phyloP scores from a whole-genome alignment of 139 green algal species.

The Picochlorum costavermella region DNA sequence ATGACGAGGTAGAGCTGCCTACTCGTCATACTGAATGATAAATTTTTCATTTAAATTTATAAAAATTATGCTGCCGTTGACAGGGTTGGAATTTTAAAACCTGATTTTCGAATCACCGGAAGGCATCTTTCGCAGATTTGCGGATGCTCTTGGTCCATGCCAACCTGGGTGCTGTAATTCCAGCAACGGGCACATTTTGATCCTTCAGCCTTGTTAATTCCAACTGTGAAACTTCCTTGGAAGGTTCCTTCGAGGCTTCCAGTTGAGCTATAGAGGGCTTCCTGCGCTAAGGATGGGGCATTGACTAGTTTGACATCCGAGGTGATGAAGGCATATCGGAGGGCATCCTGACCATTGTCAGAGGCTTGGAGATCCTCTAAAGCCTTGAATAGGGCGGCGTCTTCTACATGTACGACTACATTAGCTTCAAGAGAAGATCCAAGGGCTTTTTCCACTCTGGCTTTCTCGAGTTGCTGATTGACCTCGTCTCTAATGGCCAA shows the following conservation, averaged over 20 bases:
- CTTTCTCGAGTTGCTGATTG: slow-evolving; percentile 73
- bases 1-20: background rate
- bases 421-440: slow-evolving; percentile 73
- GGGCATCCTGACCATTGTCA: slow-evolving; percentile 64
- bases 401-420: slow-evolving; percentile 56
- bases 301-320: slow-evolving; percentile 42
- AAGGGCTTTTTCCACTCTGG: slow-evolving; percentile 56
- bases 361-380: slow-evolving; percentile 49
- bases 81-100: slow-evolving; percentile 4
- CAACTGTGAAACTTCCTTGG: slow-evolving; percentile 55
- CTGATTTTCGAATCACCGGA: slow-evolving; percentile 55
- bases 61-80: slow-evolving; percentile 2
- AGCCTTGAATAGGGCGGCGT: slow-evolving; percentile 24
- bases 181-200: slow-evolving; percentile 92
- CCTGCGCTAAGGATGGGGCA: slow-evolving; percentile 1
- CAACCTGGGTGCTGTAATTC: slow-evolving; percentile 73
- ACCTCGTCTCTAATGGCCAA: slow-evolving; percentile 53
- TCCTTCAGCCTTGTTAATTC: slow-evolving; percentile 66
- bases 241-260: slow-evolving; percentile 23
- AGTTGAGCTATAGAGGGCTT: slow-evolving; percentile 5
- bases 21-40: background rate
- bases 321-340: slow-evolving; percentile 75
- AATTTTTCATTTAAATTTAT: background rate
- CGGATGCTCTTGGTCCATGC: slow-evolving; percentile 42
- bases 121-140: slow-evolving; percentile 85